Evolutionary conservation across 169 alveolate genomes (phyloP).

Genomic region (Theileria orientalis): DNA sequence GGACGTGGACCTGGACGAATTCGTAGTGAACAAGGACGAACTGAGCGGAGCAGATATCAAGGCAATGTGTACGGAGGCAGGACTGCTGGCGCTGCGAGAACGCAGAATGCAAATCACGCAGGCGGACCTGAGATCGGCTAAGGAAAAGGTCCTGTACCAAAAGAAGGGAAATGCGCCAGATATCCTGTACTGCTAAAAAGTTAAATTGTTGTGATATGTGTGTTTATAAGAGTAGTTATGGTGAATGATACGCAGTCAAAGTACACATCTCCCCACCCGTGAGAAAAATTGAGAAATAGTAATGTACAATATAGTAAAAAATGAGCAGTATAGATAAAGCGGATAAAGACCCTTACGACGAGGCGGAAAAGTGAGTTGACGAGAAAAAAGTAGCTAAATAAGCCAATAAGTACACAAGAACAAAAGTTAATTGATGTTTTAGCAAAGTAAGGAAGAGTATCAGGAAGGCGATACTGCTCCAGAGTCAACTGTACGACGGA

Average conservation of each 20-base stretch:
- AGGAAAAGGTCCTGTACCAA: constrained; percentile 97
- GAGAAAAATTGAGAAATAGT: too few relatives aligned
- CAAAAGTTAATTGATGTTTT: background rate
- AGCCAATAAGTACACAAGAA: background rate
- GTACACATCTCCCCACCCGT: background rate
- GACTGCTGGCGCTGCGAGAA: constrained; percentile 98
- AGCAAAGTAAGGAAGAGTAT: constrained; percentile 56
- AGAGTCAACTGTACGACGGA: constrained; percentile 48
- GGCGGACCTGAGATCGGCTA: constrained; percentile 95
- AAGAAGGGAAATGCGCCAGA: constrained; percentile 98
- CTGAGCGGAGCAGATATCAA: constrained; percentile 99
- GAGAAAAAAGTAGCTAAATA: background rate
- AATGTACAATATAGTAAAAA: background rate
- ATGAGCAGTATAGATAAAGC: constrained; percentile 22
- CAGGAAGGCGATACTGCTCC: constrained; percentile 53
- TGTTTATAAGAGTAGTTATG: background rate
- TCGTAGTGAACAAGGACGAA: constrained; percentile 98
- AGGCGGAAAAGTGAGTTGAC: constrained; percentile 55
- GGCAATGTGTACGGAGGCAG: constrained; percentile 99
- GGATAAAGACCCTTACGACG: constrained; percentile 57
- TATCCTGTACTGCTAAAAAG: constrained; percentile 86
- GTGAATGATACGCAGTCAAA: background rate
- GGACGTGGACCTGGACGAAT: constrained; percentile 98
- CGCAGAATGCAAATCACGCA: constrained; percentile 97
- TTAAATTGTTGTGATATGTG: background rate